Evolutionary conservation across 129 eudicot species (phyloP).

Genomic region (Tagetes patula): DNA sequence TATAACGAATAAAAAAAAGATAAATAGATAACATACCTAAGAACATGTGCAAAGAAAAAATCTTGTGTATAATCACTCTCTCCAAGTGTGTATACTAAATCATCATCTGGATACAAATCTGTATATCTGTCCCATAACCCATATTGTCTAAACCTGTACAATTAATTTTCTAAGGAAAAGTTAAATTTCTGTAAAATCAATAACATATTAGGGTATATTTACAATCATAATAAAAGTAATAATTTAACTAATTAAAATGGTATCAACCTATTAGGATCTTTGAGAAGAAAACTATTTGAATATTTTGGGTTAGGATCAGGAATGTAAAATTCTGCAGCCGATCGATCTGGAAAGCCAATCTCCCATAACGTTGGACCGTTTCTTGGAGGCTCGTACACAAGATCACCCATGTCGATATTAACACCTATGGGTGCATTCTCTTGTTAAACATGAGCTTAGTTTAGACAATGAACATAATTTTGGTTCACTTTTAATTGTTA

Average conservation of each 20-base stretch:
- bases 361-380: conserved; percentile 91
- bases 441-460: neutral
- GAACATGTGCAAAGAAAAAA: conserved; percentile 67
- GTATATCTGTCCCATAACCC: conserved; percentile 64
- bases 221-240: neutral
- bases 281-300: conserved; percentile 45
- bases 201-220: neutral
- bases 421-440: conserved; percentile 5
- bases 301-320: conserved; percentile 71
- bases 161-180: neutral
- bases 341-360: conserved; percentile 81
- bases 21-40: conserved; percentile 33
- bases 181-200: neutral
- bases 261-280: conserved; percentile 54
- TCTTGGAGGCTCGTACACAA: conserved; percentile 70
- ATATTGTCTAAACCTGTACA: conserved; percentile 65
- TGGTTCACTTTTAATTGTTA: neutral
- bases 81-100: conserved; percentile 53
- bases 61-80: conserved; percentile 47
- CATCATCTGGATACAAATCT: conserved; percentile 50
- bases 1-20: neutral
- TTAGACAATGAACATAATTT: neutral
- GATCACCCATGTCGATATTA: conserved; percentile 47
- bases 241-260: neutral
- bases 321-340: conserved; percentile 77